Evolutionary conservation across 352 stramenopile genomes (phyloP).

Genomic region (Phytophthora sp.): DNA sequence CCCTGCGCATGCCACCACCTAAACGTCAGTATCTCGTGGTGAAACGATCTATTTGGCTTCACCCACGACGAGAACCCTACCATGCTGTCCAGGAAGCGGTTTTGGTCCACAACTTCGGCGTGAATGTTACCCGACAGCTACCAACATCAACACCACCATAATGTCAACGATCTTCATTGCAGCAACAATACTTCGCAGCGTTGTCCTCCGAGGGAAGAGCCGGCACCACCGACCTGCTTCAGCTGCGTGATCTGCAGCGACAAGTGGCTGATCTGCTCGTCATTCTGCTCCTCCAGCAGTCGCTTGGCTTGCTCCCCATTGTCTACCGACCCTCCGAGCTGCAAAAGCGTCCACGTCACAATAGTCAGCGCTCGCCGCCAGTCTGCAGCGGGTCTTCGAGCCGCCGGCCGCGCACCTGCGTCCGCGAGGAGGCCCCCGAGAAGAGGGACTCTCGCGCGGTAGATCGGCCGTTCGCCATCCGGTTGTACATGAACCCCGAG

Average conservation of each 20-base stretch:
- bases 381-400: background rate
- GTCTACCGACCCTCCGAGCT: slow-evolving; percentile 47
- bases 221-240: slow-evolving; percentile 64
- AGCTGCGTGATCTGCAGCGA: slow-evolving; percentile 88
- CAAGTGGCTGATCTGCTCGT: slow-evolving; percentile 89
- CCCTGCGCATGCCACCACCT: too few species aligned
- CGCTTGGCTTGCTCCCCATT: slow-evolving; percentile 81
- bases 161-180: background rate
- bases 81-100: slow-evolving; percentile 84
- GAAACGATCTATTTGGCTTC: background rate
- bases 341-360: background rate
- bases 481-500: slow-evolving; percentile 76
- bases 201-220: too few species aligned
- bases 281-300: slow-evolving; percentile 87
- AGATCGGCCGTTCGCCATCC: slow-evolving; percentile 65
- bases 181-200: too few species aligned
- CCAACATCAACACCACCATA: background rate
- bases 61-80: slow-evolving; percentile 32
- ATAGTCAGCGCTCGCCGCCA: too few species aligned
- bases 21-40: background rate
- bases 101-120: slow-evolving; percentile 81
- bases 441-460: slow-evolving; percentile 73
- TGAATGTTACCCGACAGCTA: slow-evolving; percentile 85
- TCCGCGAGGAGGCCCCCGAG: slow-evolving; percentile 53
- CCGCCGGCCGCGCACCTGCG: slow-evolving; percentile 37